A percentile compares a stretch with the other conserved stretches of the same genome.
Evolutionary conservation across 176 grass and related monocot species (phyloP).

Genomic region (Otatea glauca): DNA sequence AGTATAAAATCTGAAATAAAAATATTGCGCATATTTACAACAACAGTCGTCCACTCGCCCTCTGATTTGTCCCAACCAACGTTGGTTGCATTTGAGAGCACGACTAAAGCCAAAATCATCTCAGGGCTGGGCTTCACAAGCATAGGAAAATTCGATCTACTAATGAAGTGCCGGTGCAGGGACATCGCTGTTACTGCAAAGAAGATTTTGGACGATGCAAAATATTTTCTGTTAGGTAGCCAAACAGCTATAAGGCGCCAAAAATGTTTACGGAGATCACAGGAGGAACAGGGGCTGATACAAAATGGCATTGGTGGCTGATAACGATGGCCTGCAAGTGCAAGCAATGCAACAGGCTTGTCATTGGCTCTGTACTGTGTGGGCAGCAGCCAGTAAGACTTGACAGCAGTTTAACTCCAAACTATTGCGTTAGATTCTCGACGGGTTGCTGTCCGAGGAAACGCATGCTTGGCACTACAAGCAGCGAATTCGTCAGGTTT

Average conservation of each 20-base stretch:
- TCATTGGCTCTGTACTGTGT: not conserved
- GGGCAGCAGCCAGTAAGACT: not conserved
- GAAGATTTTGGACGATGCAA: conserved; percentile 29
- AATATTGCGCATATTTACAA: too few species aligned
- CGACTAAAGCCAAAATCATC: conserved; percentile 25
- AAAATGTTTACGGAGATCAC: not conserved
- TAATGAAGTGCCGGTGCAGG: not conserved
- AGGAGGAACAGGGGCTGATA: not conserved
- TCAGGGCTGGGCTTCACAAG: not conserved
- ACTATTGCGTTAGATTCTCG: not conserved
- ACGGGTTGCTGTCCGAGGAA: not conserved
- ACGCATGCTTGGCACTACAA: not conserved
- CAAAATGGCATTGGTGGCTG: not conserved
- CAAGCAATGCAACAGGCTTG: conserved; percentile 1
- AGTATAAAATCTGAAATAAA: too few species aligned
- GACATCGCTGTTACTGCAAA: conserved; percentile 29
- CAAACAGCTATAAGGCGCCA: conserved; percentile 8
- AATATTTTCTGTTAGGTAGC: conserved; percentile 11
- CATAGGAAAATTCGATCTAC: not conserved
- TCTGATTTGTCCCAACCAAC: conserved; percentile 23
- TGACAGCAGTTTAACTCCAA: conserved; percentile 10
- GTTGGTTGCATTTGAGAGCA: not conserved
- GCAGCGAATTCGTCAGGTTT: not conserved
- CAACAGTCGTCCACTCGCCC: too few species aligned
- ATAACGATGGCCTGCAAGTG: conserved; percentile 1